Evolutionary conservation across 2,329 filamentous ascomycete genomes (phyloP).

Genomic region (Colletotrichum filicis): DNA sequence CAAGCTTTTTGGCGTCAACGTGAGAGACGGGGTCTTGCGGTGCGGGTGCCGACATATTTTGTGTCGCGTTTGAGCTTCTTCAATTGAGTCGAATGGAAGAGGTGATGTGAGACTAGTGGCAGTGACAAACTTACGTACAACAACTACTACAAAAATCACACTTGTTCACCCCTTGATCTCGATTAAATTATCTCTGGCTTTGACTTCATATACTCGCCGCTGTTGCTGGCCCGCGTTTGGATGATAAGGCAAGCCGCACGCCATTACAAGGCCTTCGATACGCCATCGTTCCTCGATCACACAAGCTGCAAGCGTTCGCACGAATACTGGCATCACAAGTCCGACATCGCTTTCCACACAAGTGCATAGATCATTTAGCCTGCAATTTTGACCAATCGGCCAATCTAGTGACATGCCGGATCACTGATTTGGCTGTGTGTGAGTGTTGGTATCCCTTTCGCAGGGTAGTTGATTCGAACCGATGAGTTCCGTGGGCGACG

Average conservation of each 20-base stretch:
- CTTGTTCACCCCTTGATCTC: too few relatives aligned
- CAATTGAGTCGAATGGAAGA: too few relatives aligned
- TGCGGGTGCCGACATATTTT: background rate
- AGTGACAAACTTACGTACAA: too few relatives aligned
- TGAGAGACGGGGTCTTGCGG: background rate
- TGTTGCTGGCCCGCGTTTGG: background rate
- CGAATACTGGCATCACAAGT: background rate
- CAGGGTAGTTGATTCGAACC: too few relatives aligned
- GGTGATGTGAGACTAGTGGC: too few relatives aligned
- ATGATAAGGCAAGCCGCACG: background rate
- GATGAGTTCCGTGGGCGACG: too few relatives aligned
- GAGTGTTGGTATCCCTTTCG: too few relatives aligned
- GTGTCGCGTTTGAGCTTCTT: too few relatives aligned
- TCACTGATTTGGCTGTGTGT: too few relatives aligned
- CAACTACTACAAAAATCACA: background rate
- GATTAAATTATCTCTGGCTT: background rate
- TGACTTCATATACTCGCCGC: background rate
- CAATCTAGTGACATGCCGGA: too few relatives aligned
- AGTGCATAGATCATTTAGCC: too few relatives aligned
- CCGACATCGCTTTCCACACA: background rate
- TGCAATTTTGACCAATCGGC: too few relatives aligned
- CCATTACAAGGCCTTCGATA: background rate
- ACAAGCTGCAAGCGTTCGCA: background rate
- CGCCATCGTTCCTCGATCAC: background rate
- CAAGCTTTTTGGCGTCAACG: slow-evolving; percentile 28